A percentile compares a stretch with the other conserved stretches of the same genome.
These are phyloP conservation scores for Pichia paraexigua DNA, from an alignment of 805 yeast species.

Conservation along the genomic window DNA sequence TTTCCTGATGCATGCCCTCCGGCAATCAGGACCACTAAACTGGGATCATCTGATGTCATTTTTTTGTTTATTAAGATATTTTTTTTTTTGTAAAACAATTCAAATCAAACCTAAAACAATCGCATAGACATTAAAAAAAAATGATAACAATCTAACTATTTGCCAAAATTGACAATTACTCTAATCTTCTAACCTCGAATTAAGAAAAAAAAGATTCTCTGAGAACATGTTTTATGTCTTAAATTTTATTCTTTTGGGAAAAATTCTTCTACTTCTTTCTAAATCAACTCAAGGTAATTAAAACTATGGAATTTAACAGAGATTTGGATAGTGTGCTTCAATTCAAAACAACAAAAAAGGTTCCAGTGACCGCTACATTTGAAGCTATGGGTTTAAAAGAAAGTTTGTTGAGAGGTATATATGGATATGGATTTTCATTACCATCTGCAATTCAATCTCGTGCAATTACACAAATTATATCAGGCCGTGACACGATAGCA, in stretches of 20 bases:
- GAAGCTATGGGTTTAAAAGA: constrained; percentile 72
- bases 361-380: constrained; percentile 45
- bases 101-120: neutral
- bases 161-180: too few relatives aligned
- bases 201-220: too few relatives aligned
- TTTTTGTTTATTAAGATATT: neutral
- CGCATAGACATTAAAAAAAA: too few relatives aligned
- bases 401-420: constrained; percentile 52
- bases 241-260: neutral
- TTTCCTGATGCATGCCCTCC: constrained; percentile 33
- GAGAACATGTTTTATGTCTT: neutral
- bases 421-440: constrained; percentile 72
- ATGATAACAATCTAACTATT: too few relatives aligned
- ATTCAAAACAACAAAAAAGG: constrained; percentile 54
- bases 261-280: too few relatives aligned
- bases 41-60: neutral
- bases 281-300: neutral
- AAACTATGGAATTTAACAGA: constrained; percentile 48
- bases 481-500: constrained; percentile 67
- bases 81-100: neutral
- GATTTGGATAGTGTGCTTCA: constrained; percentile 51
- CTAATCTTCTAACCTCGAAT: neutral
- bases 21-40: constrained; percentile 23
- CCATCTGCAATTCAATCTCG: constrained; percentile 80
- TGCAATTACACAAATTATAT: constrained; percentile 71